Evolutionary conservation across 331 rosid species (phyloP).

Genomic region (Dryas integrifolia): DNA sequence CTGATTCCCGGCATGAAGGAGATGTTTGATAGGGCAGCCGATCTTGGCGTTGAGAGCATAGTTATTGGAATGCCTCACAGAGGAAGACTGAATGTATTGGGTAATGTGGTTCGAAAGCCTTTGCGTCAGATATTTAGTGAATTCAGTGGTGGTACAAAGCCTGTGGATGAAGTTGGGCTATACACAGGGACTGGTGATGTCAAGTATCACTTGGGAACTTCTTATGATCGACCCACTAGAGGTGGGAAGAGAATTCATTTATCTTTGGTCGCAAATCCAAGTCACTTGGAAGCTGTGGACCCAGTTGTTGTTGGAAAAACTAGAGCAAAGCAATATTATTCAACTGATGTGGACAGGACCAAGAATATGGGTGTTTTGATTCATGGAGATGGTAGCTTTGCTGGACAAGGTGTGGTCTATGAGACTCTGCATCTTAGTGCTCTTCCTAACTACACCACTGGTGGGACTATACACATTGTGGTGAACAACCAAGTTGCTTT

Average conservation of each 20-base stretch:
- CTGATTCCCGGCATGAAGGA: constrained; percentile 96
- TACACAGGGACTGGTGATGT: constrained; percentile 99
- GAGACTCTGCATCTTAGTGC: constrained; percentile 97
- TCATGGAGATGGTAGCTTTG: constrained; percentile 99
- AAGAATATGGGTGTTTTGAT: constrained; percentile 86
- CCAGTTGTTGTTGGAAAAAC: constrained; percentile 94
- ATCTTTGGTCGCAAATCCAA: constrained; percentile 94
- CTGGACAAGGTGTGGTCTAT: constrained; percentile 98
- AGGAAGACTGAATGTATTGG: constrained; percentile 88
- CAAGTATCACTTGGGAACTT: constrained; percentile 91
- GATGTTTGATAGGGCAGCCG: constrained; percentile 90
- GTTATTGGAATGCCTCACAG: constrained; percentile 95
- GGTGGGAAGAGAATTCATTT: constrained; percentile 86
- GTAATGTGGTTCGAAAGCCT: constrained; percentile 93
- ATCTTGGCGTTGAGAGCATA: constrained; percentile 96
- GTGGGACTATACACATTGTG: constrained; percentile 91
- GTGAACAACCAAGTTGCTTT: constrained; percentile 97
- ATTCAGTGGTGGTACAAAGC: constrained; percentile 78
- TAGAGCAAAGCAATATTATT: constrained; percentile 87
- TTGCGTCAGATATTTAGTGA: constrained; percentile 85
- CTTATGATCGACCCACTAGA: constrained; percentile 93
- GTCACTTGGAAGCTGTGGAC: constrained; percentile 94
- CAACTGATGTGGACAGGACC: constrained; percentile 66
- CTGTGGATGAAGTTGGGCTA: constrained; percentile 89
- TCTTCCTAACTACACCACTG: constrained; percentile 89